Evolutionary conservation across 768 basidiomycete genomes (phyloP), one percentile per base, ranked within the genome.

Genomic region (Boletus rex-veris): DNA sequence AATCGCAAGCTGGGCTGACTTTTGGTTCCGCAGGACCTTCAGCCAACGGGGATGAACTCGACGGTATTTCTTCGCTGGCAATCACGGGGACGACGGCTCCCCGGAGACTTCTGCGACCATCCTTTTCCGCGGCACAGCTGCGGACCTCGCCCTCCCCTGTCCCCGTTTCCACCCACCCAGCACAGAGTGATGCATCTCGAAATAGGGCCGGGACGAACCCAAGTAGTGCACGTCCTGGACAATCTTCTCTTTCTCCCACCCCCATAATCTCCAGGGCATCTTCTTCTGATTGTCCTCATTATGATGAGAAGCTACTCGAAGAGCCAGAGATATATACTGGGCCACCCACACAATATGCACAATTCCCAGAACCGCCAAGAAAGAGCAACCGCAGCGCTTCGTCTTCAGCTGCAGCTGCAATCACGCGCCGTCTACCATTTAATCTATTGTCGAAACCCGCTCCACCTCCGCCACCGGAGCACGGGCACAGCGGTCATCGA

Each of bases 91-190:
- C 82, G 46, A 74, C 79, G 49, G 83, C 81, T 18, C 82, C 85
- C 28, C 76, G 86, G 62, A 77, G 75, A 58, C 68, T 71, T 48
- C 65, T 91, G 53, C 79, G 89, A 48, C 85, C 88, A 15, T 91
- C 89, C 19, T 78, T 81, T 59, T 91, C 89, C 64, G 88, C 89
- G 48, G 86, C 86, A 12, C 89, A 91, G 61, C 73, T 91, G 38
- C 79, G 88, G 53, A 81, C 76, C 15, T 71, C 73, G 10, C 72
- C 78, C n/a, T 74, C 74, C 42, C 52, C 73, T 31, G 58, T 68
- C 61, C 58, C 70, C 41, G 54, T 68, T 55, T 65, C 72, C 43
- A 45, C 63, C 67, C 71, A 60, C 58, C 69, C 58, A 18, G 74
- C 71, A 30, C 76, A 76, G 33, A 78, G 77, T 60, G 79, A 75